These are phyloP conservation scores for Fusarium globosum DNA, from an alignment of 2,329 filamentous ascomycete species.

Conservation along the genomic window DNA sequence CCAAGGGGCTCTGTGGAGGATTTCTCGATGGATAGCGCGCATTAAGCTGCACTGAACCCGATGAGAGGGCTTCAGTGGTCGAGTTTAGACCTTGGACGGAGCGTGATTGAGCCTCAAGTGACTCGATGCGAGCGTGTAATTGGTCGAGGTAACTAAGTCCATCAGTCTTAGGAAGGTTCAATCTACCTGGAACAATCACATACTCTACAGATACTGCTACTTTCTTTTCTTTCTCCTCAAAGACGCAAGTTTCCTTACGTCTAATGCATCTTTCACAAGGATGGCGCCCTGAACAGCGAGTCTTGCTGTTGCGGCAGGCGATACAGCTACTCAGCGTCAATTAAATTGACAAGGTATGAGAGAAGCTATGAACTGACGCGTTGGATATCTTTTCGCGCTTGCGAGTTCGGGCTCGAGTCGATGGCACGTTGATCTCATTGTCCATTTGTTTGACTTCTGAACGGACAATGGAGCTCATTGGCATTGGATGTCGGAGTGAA, in stretches of 20 bases:
- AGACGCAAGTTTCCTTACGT: constrained; percentile 29
- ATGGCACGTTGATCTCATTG: background rate
- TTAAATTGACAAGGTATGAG: background rate
- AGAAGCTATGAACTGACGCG: background rate
- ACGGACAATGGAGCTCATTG: background rate
- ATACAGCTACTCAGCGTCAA: constrained; percentile 24
- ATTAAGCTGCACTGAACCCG: background rate
- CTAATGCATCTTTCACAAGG: constrained; percentile 32
- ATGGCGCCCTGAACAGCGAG: constrained; percentile 30
- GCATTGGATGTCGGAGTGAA: background rate
- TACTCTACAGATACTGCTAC: constrained; percentile 24
- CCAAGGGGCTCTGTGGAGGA: background rate
- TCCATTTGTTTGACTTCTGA: constrained; percentile 2
- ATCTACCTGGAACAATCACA: background rate
- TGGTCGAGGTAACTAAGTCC: constrained; percentile 29
- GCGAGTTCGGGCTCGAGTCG: constrained; percentile 3
- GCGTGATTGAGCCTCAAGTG: constrained; percentile 22
- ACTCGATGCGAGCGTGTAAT: constrained; percentile 28
- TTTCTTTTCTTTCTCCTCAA: constrained; percentile 38
- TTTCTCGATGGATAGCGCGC: background rate
- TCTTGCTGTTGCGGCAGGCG: constrained; percentile 35
- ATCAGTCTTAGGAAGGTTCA: background rate
- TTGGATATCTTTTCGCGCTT: constrained; percentile 23
- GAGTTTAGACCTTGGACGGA: background rate
- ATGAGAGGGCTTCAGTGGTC: no score